Conservation (phyloP, 2,329 filamentous ascomycete genomes). For the Penicillium hordei region DNA sequence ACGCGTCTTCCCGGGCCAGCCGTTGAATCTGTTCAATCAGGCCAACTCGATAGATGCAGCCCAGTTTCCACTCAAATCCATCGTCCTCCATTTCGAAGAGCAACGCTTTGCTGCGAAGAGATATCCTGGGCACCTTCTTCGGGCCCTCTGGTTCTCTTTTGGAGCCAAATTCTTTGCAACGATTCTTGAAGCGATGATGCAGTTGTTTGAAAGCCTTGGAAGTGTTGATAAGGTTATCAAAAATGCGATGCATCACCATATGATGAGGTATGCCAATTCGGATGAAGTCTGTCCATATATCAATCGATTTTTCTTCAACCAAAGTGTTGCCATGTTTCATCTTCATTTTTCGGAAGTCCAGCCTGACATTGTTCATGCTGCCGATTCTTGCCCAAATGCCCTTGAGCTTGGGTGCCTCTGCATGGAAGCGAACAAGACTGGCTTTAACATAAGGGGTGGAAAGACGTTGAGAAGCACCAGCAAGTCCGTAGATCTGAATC, state of each 20-base stretch:
- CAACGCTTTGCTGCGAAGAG: conserved; percentile 75
- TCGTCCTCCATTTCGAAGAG: conserved; percentile 94
- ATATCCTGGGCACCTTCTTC: conserved; percentile 82
- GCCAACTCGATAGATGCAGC: conserved; percentile 88
- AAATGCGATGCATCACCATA: conserved; percentile 81
- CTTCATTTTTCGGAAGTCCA: conserved; percentile 77
- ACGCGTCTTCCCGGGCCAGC: conserved; percentile 85
- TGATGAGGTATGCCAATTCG: conserved; percentile 88
- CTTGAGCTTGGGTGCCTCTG: conserved; percentile 79
- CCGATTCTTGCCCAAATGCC: conserved; percentile 82
- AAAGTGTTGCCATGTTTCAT: conserved; percentile 63
- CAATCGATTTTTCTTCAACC: conserved; percentile 76
- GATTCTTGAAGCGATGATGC: conserved; percentile 87
- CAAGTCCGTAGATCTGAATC: conserved; percentile 80
- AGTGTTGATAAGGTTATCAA: conserved; percentile 90
- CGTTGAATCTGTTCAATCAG: conserved; percentile 87
- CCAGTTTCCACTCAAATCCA: conserved; percentile 95
- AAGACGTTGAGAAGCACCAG: conserved; percentile 84
- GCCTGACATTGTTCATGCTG: conserved; percentile 74
- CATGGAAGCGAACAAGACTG: conserved; percentile 79
- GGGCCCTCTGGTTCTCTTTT: conserved; percentile 82
- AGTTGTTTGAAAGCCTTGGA: conserved; percentile 85
- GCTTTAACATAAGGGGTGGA: conserved; percentile 76
- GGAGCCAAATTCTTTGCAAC: conserved; percentile 82
- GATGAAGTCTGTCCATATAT: conserved; percentile 81